Base-by-base conservation (phyloP, 768 basidiomycete species). In the Fibroporia radiculosa region DNA sequence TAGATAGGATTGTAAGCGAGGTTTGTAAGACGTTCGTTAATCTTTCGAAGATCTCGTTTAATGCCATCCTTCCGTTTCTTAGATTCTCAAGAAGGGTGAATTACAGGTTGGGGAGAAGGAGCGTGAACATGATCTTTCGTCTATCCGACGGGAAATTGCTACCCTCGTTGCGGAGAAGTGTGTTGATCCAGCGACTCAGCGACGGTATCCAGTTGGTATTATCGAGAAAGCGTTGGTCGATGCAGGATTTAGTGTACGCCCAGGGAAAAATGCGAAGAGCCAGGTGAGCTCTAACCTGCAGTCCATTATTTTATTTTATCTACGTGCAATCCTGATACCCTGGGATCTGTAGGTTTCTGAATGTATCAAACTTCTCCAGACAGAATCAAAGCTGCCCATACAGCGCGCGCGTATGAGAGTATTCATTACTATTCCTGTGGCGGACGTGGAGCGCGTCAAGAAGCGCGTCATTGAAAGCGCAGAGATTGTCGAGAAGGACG, bases 181-280 rank as follows among this genome's bases (percentile, higher is more conserved):
- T 48, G 93, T 98, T 19, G 93, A 98, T 57, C 96, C 96, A 1
- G 67, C 74, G 3, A 95, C 92, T 1, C 84, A 90, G 60, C 70
- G 80, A 8, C 92, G 93, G 4, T 93, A 97, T 61, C 84, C 92
- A 4, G 90, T 95, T 25, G 84, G 89, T 14, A 90, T 98, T 72
- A 90, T 99, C 51, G 96, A 99, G 60, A 98, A 96, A 65, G 93
- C 93, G 0, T 95, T 99, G 95, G 67, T 79, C 7, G 93, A 98
- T 60, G 84, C 89, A 7, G 93, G 93, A 1, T 93, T 86, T 65
- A 95, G 90, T 53, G 84, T 95, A 22, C 85, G 88, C 55, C 74
- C 74, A 35, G 81, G 82, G 51, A 97, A 97, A 70, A 84, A 77
- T 18, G 93, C 93, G 4, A 99, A 99, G 68, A 87, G 84, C 40